Percentiles rank a stretch among this genome's conserved stretches.
These are phyloP conservation scores for Secale cereale DNA, from an alignment of 176 grass and related monocot species.

Conservation along the genomic window DNA sequence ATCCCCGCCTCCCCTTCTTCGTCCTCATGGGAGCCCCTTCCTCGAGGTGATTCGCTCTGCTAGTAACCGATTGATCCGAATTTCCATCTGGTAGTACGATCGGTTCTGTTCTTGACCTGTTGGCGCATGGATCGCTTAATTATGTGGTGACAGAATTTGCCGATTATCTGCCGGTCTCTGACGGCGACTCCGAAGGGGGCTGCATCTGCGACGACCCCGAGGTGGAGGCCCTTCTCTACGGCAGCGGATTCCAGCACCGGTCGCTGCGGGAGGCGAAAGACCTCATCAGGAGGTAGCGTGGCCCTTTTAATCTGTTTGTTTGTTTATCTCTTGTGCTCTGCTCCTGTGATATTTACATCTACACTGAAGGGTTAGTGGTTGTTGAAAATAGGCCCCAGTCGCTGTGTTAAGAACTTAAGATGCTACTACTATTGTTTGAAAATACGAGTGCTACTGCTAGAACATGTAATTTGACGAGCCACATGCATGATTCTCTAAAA, in stretches of 20 bases:
- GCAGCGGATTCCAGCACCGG: neutral
- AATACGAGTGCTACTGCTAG: neutral
- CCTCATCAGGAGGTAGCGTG: slow-evolving; percentile 46
- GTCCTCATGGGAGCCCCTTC: slow-evolving; percentile 24
- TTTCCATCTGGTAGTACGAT: neutral
- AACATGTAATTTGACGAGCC: neutral
- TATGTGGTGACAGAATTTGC: slow-evolving; percentile 14
- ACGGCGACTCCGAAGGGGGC: slow-evolving; percentile 13
- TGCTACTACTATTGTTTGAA: neutral
- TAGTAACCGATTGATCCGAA: neutral
- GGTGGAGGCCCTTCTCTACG: neutral
- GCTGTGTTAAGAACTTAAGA: neutral
- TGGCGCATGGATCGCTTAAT: neutral
- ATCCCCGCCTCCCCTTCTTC: slow-evolving; percentile 33
- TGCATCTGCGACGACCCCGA: slow-evolving; percentile 17
- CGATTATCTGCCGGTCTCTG: slow-evolving; percentile 28
- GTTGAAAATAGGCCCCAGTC: neutral
- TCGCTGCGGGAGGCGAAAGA: slow-evolving; percentile 44
- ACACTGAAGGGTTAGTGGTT: neutral
- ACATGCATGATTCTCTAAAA: neutral
- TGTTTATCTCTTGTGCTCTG: neutral
- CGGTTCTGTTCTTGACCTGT: neutral
- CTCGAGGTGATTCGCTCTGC: slow-evolving; percentile 6
- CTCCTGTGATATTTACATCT: neutral
- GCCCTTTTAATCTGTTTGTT: neutral